Evolutionary conservation across 2,329 filamentous ascomycete species (phyloP).

Genomic region (Penicillium sp.): DNA sequence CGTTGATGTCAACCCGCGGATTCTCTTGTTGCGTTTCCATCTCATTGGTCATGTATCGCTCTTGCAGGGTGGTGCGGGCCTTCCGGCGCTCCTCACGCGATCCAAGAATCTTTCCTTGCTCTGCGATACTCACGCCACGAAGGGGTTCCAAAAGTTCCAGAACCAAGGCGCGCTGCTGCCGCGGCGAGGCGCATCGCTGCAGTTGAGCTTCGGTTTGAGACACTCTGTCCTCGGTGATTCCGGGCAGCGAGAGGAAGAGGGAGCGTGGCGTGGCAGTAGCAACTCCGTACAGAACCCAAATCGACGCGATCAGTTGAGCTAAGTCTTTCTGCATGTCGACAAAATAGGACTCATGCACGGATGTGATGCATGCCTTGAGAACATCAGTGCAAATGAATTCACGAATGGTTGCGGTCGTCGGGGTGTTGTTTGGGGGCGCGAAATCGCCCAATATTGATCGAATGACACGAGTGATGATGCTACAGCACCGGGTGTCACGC

Average conservation of each 20-base stretch:
- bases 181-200: constrained; percentile 50
- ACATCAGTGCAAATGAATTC: constrained; percentile 88
- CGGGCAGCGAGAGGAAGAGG: constrained; percentile 74
- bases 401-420: constrained; percentile 63
- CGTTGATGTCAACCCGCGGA: constrained; percentile 41
- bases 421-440: constrained; percentile 39
- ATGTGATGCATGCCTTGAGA: constrained; percentile 81
- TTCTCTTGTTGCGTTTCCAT: constrained; percentile 40
- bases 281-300: constrained; percentile 69
- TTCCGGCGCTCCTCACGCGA: constrained; percentile 40
- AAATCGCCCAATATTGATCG: constrained; percentile 80
- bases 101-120: constrained; percentile 73
- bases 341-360: constrained; percentile 91
- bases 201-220: constrained; percentile 58
- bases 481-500: constrained; percentile 81
- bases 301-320: constrained; percentile 77
- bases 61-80: constrained; percentile 38
- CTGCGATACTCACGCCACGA: constrained; percentile 84
- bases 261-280: constrained; percentile 64
- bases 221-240: constrained; percentile 64
- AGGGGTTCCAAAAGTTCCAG: constrained; percentile 80
- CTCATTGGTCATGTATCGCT: constrained; percentile 42
- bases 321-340: constrained; percentile 93
- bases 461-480: constrained; percentile 78
- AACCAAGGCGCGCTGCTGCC: constrained; percentile 73